Evolutionary conservation across 352 stramenopile genomes (phyloP).

Genomic region (Thalassiosira hispida): DNA sequence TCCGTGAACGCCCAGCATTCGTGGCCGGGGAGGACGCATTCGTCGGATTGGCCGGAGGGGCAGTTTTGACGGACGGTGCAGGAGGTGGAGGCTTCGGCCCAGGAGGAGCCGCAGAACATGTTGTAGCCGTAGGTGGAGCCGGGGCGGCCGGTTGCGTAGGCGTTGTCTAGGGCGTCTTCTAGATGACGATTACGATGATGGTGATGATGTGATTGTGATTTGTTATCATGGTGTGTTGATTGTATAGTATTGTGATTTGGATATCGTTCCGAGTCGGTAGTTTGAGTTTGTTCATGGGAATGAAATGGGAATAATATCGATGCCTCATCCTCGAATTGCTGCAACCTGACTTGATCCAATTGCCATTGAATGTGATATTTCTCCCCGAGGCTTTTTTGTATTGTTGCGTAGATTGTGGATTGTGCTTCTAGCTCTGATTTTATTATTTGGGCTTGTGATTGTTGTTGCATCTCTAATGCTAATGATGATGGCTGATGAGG

Average conservation of each 20-base stretch:
- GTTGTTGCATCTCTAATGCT: not conserved
- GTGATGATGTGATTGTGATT: not conserved
- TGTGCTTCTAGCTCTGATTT: not conserved
- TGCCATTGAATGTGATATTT: slow-evolving; percentile 48
- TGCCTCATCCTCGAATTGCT: not conserved
- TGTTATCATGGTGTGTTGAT: slow-evolving; percentile 1
- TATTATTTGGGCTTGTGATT: not conserved
- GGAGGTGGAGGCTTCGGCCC: slow-evolving; percentile 56
- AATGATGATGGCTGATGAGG: not conserved
- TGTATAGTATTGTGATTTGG: not conserved
- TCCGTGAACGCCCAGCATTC: slow-evolving; percentile 66
- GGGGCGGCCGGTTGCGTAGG: slow-evolving; percentile 27
- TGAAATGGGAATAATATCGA: not conserved
- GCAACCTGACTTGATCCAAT: slow-evolving; percentile 18
- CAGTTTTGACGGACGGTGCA: slow-evolving; percentile 58
- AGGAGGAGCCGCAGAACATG: slow-evolving; percentile 63
- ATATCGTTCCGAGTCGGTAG: not conserved
- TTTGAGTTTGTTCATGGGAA: not conserved
- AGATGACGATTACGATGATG: slow-evolving; percentile 16
- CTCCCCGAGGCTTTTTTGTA: slow-evolving; percentile 35
- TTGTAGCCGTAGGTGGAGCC: slow-evolving; percentile 50
- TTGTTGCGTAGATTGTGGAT: slow-evolving; percentile 22
- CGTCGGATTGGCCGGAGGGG: slow-evolving; percentile 48
- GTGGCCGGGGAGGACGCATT: slow-evolving; percentile 60
- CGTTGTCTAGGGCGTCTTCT: slow-evolving; percentile 48